Percentiles rank a stretch among this genome's conserved stretches.
These are phyloP conservation scores for Limonium bicolor DNA, from an alignment of 148 eudicot species.

Conservation along the genomic window DNA sequence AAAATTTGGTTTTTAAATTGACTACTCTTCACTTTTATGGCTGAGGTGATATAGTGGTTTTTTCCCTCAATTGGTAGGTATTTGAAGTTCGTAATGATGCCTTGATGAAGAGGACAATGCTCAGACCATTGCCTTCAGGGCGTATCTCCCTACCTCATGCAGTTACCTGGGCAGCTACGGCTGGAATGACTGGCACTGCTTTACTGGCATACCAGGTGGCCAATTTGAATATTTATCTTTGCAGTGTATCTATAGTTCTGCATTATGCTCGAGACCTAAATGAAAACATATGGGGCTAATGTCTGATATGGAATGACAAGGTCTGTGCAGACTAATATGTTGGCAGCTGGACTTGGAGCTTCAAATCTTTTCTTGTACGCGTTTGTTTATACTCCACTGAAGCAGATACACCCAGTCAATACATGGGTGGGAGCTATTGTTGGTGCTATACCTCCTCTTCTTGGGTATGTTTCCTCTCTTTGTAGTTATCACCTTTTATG, in stretches of 20 bases:
- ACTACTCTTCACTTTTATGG: too few relatives aligned
- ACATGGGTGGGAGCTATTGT: conserved; percentile 99
- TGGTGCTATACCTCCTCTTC: conserved; percentile 98
- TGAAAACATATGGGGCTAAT: conserved; percentile 21
- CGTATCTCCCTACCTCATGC: conserved; percentile 73
- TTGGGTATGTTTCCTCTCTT: conserved; percentile 42
- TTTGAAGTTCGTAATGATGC: conserved; percentile 86
- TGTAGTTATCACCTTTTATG: conserved; percentile 1
- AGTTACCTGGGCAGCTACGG: conserved; percentile 62
- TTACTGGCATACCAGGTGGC: conserved; percentile 69
- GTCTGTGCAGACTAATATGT: conserved; percentile 81
- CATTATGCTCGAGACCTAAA: too few relatives aligned
- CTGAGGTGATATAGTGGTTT: conserved; percentile 2
- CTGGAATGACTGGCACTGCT: conserved; percentile 75
- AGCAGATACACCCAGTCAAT: conserved; percentile 92
- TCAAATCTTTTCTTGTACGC: conserved; percentile 84
- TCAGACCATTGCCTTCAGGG: conserved; percentile 83
- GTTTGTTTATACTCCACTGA: conserved; percentile 86
- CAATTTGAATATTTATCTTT: conserved; percentile 8
- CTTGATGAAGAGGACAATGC: conserved; percentile 80
- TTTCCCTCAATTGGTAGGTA: conserved; percentile 24
- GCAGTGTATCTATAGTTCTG: too few relatives aligned
- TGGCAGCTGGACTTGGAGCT: conserved; percentile 98
- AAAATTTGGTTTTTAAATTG: too few relatives aligned
- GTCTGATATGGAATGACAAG: conserved; percentile 42